Evolutionary conservation across 768 basidiomycete genomes (phyloP).

Genomic region (Lentinula detonsa): DNA sequence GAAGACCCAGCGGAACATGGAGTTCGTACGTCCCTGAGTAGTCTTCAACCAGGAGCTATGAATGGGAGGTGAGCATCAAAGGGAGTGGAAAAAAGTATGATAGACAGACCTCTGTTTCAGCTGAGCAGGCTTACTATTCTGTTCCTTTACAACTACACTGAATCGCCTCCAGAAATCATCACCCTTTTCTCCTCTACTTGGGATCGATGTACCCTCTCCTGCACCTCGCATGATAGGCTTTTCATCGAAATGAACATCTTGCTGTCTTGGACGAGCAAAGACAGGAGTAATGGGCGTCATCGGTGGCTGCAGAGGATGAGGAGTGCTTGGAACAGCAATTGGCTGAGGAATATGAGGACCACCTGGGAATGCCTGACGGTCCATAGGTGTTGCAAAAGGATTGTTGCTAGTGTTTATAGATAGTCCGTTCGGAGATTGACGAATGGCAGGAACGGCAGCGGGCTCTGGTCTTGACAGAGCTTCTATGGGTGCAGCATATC

Average conservation of each 20-base stretch:
- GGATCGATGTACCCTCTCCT: conserved; percentile 61
- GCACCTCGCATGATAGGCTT: conserved; percentile 62
- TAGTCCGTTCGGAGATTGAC: conserved; percentile 16
- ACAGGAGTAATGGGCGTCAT: conserved; percentile 75
- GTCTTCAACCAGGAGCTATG: conserved; percentile 63
- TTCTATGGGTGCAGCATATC: conserved; percentile 66
- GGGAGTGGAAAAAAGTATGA: background rate
- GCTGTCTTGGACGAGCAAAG: conserved; percentile 68
- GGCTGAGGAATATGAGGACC: conserved; percentile 18
- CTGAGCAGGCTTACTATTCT: conserved; percentile 31
- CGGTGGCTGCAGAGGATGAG: conserved; percentile 73
- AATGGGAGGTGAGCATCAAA: background rate
- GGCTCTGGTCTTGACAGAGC: conserved; percentile 49
- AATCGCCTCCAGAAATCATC: conserved; percentile 88
- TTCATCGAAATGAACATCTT: conserved; percentile 44
- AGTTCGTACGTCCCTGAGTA: conserved; percentile 46
- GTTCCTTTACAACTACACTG: conserved; percentile 75
- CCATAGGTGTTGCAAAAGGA: conserved; percentile 19
- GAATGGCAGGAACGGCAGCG: conserved; percentile 28
- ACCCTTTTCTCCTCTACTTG: conserved; percentile 63
- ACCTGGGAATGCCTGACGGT: conserved; percentile 9
- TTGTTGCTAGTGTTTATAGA: conserved; percentile 13
- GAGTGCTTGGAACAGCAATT: conserved; percentile 40
- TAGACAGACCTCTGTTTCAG: conserved; percentile 40
- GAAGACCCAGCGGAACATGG: conserved; percentile 66